Conservation (phyloP, 2,329 filamentous ascomycete species). For the Colletotrichum navitas region DNA sequence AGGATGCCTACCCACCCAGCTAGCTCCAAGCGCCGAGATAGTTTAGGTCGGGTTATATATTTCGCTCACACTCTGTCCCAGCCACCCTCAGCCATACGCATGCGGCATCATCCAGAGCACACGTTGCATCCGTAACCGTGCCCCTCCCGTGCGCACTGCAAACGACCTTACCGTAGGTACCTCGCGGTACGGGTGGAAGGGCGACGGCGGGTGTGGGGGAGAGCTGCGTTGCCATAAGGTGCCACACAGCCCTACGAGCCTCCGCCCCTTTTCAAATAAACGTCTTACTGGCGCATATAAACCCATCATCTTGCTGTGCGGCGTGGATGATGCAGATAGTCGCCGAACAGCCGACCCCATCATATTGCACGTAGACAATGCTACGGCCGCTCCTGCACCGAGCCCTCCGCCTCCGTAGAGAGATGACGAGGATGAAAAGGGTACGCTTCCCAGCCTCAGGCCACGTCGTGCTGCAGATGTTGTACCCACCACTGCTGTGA, state of each 20-base stretch:
- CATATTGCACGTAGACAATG: not conserved
- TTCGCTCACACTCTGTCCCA: not conserved
- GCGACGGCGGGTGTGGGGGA: not conserved
- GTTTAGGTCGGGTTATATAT: not conserved
- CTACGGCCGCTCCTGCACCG: not conserved
- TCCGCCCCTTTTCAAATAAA: slow-evolving; percentile 13
- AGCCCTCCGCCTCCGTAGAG: not conserved
- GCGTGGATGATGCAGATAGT: not conserved
- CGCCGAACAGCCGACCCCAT: not conserved
- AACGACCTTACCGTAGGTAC: not conserved
- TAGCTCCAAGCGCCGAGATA: not conserved
- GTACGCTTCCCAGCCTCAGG: not conserved
- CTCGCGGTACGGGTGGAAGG: not conserved
- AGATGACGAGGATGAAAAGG: not conserved
- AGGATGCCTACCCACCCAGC: not conserved
- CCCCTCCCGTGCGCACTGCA: not conserved
- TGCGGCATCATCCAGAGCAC: slow-evolving; percentile 3
- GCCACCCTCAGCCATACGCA: not conserved
- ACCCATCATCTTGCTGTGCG: not conserved
- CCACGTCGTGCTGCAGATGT: not conserved
- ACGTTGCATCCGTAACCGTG: slow-evolving; percentile 24
- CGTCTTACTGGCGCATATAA: slow-evolving; percentile 28
- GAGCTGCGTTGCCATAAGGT: not conserved
- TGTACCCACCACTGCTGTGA: not conserved
- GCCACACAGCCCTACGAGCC: slow-evolving; percentile 29